Evolutionary conservation across 495 filamentous ascomycete species (phyloP), one percentile per base, ranked within the genome.

Genomic region (Penicillium pulvis): DNA sequence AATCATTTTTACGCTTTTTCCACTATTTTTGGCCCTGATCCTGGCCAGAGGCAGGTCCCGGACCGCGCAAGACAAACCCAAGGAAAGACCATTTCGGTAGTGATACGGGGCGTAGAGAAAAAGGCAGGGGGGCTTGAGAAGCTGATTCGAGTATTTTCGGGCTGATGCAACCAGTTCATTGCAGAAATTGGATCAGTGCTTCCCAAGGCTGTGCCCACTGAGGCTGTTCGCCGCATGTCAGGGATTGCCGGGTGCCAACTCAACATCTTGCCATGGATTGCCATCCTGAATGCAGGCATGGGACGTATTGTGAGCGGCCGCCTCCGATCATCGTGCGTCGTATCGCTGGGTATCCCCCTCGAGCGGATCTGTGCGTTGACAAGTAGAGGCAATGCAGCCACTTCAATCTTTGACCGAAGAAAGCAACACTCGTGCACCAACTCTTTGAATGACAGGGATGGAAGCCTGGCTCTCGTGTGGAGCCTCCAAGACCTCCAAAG

Each of bases 201-300:
- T 53, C 61, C 51, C 53, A 42, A 56, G 41, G 55, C 64, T 62
- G 63, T 62, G 62, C 58, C 58, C 50, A 57, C 60, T 61, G 65
- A 62, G 64, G 64, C 60, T 59, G 60, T 61, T 63, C 60, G 59
- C 67, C 57, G 57, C 53, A 42, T 46, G 63, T 54, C 65, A 65
- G 54, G 59, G 50, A 66, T 71, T 67, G 57, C 69, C 60, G 71
- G 71, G 63, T 77, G 72, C 71, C 70, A 76, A 68, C 59, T 70
- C 69, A 64, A 67, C 58, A 63, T 66, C 57, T 58, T 59, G 65
- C 55, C 69, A 70, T 71, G 67, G 65, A 65, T 72, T 56, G 61
- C 55, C 59, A 58, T 60, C 57, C 61, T 56, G 41, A 56, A 41
- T 60, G 28, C 53, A 58, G 54, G 60, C 39, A 60, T 56, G 39